A percentile compares a stretch with the other conserved stretches of the same genome.
Conservation (phyloP, 2,329 filamentous ascomycete genomes). For the Fusarium sp. region DNA sequence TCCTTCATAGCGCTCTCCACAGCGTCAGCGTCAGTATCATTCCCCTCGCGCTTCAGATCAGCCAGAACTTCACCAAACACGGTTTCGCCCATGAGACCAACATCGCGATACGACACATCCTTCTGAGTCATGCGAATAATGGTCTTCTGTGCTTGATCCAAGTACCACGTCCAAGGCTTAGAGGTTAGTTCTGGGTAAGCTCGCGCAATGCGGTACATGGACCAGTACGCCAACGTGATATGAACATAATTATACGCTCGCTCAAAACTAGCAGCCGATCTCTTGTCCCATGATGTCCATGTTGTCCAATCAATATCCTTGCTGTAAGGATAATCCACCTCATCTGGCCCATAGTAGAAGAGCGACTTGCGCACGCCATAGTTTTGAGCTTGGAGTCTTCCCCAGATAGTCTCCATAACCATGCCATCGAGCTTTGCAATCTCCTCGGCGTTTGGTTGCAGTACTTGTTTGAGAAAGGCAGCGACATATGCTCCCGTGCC, state of each 20-base stretch:
- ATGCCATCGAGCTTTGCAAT: constrained; percentile 66
- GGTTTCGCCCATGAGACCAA: constrained; percentile 70
- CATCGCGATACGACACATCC: constrained; percentile 57
- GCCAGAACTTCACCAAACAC: constrained; percentile 64
- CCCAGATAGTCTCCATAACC: constrained; percentile 62
- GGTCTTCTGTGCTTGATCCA: constrained; percentile 65
- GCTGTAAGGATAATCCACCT: constrained; percentile 58
- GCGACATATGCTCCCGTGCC: constrained; percentile 68
- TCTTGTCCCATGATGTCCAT: constrained; percentile 65
- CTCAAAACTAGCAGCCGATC: constrained; percentile 57
- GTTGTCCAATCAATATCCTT: constrained; percentile 58
- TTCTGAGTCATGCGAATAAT: constrained; percentile 54
- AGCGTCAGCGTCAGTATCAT: constrained; percentile 52
- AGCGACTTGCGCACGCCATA: constrained; percentile 65
- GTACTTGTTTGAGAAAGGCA: constrained; percentile 64
- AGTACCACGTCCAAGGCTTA: constrained; percentile 65
- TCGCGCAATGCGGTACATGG: constrained; percentile 65
- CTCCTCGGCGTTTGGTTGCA: constrained; percentile 62
- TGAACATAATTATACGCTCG: constrained; percentile 71
- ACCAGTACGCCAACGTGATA: constrained; percentile 66
- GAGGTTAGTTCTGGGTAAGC: constrained; percentile 59
- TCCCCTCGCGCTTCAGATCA: constrained; percentile 62
- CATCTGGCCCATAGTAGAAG: constrained; percentile 66
- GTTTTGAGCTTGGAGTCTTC: constrained; percentile 59
- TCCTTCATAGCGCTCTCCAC: constrained; percentile 61